A percentile compares a stretch with the other conserved stretches of the same genome.
Evolutionary conservation across 495 filamentous ascomycete genomes (phyloP).

Genomic region (Cercophora samala): DNA sequence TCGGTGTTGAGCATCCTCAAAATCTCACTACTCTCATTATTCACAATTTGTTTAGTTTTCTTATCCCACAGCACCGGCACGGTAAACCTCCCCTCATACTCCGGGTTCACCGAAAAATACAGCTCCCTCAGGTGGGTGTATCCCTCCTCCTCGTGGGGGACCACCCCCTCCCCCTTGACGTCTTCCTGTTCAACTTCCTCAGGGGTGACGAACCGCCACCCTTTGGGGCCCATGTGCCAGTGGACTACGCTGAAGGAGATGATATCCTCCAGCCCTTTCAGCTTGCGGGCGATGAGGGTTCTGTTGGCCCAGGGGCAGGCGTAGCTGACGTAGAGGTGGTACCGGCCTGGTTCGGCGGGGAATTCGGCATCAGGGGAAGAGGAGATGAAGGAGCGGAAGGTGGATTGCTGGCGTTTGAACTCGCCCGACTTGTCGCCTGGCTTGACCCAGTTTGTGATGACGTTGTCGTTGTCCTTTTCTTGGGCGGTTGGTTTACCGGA

Average conservation of each 20-base stretch:
- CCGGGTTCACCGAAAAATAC: slow-evolving; percentile 65
- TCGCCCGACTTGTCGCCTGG: slow-evolving; percentile 74
- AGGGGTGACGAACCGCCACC: slow-evolving; percentile 76
- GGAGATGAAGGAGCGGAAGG: slow-evolving; percentile 71
- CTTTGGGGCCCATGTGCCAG: slow-evolving; percentile 62
- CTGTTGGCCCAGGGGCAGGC: slow-evolving; percentile 55
- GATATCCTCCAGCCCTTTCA: slow-evolving; percentile 74
- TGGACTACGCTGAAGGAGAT: slow-evolving; percentile 69
- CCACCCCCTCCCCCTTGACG: slow-evolving; percentile 54
- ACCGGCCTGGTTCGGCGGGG: slow-evolving; percentile 69
- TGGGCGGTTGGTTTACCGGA: not conserved
- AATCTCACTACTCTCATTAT: slow-evolving; percentile 83
- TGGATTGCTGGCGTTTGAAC: slow-evolving; percentile 76
- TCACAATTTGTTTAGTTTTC: slow-evolving; percentile 68
- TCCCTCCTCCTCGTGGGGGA: slow-evolving; percentile 60
- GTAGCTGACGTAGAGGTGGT: slow-evolving; percentile 45
- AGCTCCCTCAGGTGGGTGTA: slow-evolving; percentile 61
- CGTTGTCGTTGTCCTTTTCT: slow-evolving; percentile 25
- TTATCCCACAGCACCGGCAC: slow-evolving; percentile 79
- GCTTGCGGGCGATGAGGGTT: slow-evolving; percentile 66
- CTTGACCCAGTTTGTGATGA: slow-evolving; percentile 79
- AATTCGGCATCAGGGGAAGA: slow-evolving; percentile 56
- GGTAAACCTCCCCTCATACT: slow-evolving; percentile 72
- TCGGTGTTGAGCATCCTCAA: slow-evolving; percentile 65
- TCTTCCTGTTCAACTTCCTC: slow-evolving; percentile 57